Base-by-base conservation (phyloP, 192 early-diverging fungal genomes). In the Paraglomus brasilianum region DNA sequence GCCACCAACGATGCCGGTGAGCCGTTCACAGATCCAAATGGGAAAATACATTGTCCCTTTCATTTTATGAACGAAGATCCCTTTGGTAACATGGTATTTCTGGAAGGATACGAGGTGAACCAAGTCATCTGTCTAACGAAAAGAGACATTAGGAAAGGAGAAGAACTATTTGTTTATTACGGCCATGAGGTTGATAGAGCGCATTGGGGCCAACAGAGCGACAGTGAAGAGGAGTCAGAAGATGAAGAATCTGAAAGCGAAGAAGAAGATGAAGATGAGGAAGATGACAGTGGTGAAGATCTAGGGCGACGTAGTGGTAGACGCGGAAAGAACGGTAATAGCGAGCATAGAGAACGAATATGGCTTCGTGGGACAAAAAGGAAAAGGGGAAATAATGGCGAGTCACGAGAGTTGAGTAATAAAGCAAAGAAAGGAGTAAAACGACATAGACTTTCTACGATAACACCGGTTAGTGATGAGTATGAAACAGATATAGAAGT, bases 121-220 rank as follows among this genome's bases (percentile, higher is more conserved):
- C 95, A 97, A 76, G 83, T 97, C 22, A 88, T 94, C 21, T 93
- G 91, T 52, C 79, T 86, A 79, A 87, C 95, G 0, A 88, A 83
- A 45, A 71, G 82, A 30, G 76, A 86, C 13, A 91, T 97, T 14
- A 68, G 75, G 44, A 65, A 74, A 5, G 95, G 91, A 7, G 91
- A 93, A 63, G 95, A 97, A 76, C 62, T 97, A 63, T 87, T 95
- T 78, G 94, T 89, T 4, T 91, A 86, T 56, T 96, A 95, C 78
- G 93, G 94, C 36, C 75, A 78, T 30, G 94, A 95, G 58, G 87
- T 94, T 8, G 89, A 94, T 74, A 74, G 94, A 24, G 83, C 75
- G 41, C 81, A 89, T 59, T 94, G 91, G 91, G 82, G 76, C 4
- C 43, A 40, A 17, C 43, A 47, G 13, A 49, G 55, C 24, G 51